A percentile compares a stretch with the other conserved stretches of the same genome.
These are phyloP conservation scores for Pulveroboletus ravenelii DNA, from an alignment of 768 basidiomycete genomes.

Conservation along the genomic window DNA sequence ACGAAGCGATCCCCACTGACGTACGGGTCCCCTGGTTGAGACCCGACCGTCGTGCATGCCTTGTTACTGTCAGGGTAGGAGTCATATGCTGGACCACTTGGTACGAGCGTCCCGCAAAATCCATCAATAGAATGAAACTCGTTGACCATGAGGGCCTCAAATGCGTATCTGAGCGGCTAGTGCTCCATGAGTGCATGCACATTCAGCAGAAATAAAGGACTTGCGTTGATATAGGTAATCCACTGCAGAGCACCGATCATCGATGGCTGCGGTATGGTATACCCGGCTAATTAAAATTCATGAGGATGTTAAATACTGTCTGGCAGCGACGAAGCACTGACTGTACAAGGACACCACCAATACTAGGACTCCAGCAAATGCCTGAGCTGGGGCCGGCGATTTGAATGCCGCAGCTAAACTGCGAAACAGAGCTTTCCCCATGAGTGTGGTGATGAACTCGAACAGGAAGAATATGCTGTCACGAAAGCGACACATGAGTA, in stretches of 20 bases:
- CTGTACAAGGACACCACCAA: slow-evolving; percentile 52
- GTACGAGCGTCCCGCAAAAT: slow-evolving; percentile 53
- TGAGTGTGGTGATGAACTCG: slow-evolving; percentile 50
- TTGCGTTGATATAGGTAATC: slow-evolving; percentile 61
- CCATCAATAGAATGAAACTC: slow-evolving; percentile 75
- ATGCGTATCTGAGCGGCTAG: slow-evolving; percentile 54
- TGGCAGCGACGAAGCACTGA: slow-evolving; percentile 1
- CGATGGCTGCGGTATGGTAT: slow-evolving; percentile 52
- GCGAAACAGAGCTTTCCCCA: slow-evolving; percentile 69
- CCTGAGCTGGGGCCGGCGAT: slow-evolving; percentile 57
- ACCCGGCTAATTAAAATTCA: slow-evolving; percentile 36
- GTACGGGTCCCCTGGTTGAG: slow-evolving; percentile 49
- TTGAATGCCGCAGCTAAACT: slow-evolving; percentile 56
- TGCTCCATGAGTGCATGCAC: neutral
- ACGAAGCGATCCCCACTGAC: slow-evolving; percentile 63
- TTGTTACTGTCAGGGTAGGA: slow-evolving; percentile 56
- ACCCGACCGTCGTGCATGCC: slow-evolving; percentile 70
- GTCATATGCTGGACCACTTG: slow-evolving; percentile 60
- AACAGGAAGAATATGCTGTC: slow-evolving; percentile 56
- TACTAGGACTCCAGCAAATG: slow-evolving; percentile 49
- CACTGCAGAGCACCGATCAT: slow-evolving; percentile 70
- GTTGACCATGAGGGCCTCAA: slow-evolving; percentile 73
- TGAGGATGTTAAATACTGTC: neutral
- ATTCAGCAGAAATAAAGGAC: slow-evolving; percentile 33
- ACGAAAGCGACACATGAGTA: too few species aligned